phyloP scores from a whole-genome alignment of 441 rosid genomes.

The Eutrema salsugineum region DNA sequence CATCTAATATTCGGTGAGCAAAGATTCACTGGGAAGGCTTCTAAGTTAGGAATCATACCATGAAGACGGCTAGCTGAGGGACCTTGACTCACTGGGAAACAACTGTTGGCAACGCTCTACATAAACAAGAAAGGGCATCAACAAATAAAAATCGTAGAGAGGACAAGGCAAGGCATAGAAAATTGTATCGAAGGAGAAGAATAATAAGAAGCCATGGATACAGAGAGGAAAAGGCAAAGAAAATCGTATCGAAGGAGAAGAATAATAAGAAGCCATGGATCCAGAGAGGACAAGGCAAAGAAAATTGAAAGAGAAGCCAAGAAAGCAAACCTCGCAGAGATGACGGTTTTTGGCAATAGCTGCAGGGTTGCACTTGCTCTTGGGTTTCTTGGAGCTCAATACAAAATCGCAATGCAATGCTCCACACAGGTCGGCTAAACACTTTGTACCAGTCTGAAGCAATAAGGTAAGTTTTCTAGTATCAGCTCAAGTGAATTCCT shows the following conservation, averaged over 20 bases:
- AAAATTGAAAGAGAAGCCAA: not conserved
- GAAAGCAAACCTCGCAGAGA: conserved; percentile 78
- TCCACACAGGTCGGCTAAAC: conserved; percentile 95
- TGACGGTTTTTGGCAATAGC: conserved; percentile 79
- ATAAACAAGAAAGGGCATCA: conserved; percentile 17
- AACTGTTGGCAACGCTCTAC: conserved; percentile 87
- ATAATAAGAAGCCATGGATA: not conserved
- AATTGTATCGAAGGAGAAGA: not conserved
- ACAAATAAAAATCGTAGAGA: not conserved
- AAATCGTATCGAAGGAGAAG: not conserved
- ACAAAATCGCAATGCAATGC: conserved; percentile 90
- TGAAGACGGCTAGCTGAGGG: conserved; percentile 81
- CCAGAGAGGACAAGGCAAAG: not conserved
- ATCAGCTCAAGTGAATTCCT: not conserved
- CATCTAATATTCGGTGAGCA: not conserved
- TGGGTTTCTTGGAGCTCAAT: conserved; percentile 55
- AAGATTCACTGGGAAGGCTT: not conserved
- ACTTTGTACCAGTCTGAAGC: conserved; percentile 66
- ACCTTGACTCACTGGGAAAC: conserved; percentile 83
- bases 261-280: not conserved
- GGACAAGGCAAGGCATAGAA: no score
- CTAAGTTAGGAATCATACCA: conserved; percentile 46
- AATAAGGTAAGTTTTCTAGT: not conserved
- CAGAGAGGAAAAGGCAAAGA: conserved; percentile 1
- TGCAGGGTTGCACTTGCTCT: conserved; percentile 87